A percentile compares a stretch with the other conserved stretches of the same genome.
phyloP scores from a whole-genome alignment of 2,329 filamentous ascomycete species.

The Colletotrichum tropicicola region DNA sequence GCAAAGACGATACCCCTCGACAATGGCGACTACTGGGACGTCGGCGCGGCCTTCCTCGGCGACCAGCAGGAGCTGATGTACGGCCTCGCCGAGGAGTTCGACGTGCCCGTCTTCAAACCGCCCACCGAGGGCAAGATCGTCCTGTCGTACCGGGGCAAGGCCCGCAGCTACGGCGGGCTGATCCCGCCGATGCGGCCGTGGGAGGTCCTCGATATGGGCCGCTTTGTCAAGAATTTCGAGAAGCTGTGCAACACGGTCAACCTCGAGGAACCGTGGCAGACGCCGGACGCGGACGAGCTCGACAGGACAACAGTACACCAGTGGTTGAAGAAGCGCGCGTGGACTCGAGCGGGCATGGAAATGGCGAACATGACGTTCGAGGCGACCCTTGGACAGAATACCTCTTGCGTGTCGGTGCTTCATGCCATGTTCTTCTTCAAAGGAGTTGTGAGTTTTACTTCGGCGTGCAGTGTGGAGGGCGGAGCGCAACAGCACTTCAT shows the following conservation, averaged over 20 bases:
- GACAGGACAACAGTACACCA: conserved; percentile 19
- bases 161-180: conserved; percentile 20
- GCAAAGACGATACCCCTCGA: conserved; percentile 17
- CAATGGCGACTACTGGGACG: conserved; percentile 30
- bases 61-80: conserved; percentile 31
- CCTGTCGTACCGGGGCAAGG: conserved; percentile 19
- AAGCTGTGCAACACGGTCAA: conserved; percentile 21
- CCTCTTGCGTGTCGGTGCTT: conserved; percentile 24
- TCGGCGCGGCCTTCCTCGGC: conserved; percentile 33
- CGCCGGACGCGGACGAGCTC: conserved; percentile 15
- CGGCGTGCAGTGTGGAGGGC: conserved; percentile 1
- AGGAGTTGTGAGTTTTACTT: conserved; percentile 4
- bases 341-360: conserved; percentile 11
- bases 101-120: background rate
- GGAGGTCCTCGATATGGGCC: conserved; percentile 20
- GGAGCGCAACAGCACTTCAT: conserved; percentile 27
- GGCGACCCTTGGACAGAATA: conserved; percentile 16
- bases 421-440: conserved; percentile 30
- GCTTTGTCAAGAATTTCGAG: conserved; percentile 20
- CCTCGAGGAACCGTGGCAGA: conserved; percentile 24
- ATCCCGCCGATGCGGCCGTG: conserved; percentile 29
- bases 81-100: conserved; percentile 21
- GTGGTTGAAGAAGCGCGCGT: conserved; percentile 9
- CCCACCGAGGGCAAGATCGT: conserved; percentile 24
- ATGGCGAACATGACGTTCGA: conserved; percentile 21